A percentile compares a stretch with the other conserved stretches of the same genome.
phyloP scores from a whole-genome alignment of 2,329 filamentous ascomycete species.

The Madurella mycetomatis region DNA sequence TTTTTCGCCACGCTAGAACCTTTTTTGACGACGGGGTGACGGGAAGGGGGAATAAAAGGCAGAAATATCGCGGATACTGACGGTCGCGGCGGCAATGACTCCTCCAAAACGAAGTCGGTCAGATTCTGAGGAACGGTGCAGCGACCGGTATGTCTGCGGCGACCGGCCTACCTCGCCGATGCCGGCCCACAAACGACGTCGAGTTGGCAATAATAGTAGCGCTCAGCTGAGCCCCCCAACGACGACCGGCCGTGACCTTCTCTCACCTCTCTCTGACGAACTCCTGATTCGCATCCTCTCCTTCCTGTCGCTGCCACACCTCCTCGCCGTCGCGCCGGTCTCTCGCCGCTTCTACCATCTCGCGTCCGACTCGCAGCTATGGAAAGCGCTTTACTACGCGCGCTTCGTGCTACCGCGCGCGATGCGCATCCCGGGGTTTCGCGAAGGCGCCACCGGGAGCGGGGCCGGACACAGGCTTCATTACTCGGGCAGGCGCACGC shows the following conservation, averaged over 20 bases:
- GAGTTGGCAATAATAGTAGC: background rate
- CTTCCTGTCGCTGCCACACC: conserved; percentile 63
- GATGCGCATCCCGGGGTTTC: conserved; percentile 66
- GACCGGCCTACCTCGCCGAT: background rate
- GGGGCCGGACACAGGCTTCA: conserved; percentile 36
- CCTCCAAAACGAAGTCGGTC: background rate
- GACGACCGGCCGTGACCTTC: conserved; percentile 43
- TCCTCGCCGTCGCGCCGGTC: conserved; percentile 61
- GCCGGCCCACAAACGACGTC: background rate
- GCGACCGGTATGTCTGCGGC: background rate
- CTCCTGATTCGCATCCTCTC: conserved; percentile 79
- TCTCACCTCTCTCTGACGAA: conserved; percentile 80
- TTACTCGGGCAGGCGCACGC: conserved; percentile 40
- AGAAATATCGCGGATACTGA: background rate
- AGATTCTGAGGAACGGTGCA: background rate
- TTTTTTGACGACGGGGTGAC: background rate
- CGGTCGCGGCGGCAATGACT: background rate
- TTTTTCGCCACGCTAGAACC: background rate
- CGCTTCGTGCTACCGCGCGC: conserved; percentile 81
- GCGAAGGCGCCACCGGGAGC: conserved; percentile 30
- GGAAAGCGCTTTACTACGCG: conserved; percentile 84
- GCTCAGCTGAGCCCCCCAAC: too few relatives aligned
- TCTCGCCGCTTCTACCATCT: conserved; percentile 71
- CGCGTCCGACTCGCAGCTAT: conserved; percentile 77
- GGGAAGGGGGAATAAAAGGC: background rate